Evolutionary conservation across 192 early-diverging fungal species (phyloP).

Genomic region (Ambispora gerdemannii): DNA sequence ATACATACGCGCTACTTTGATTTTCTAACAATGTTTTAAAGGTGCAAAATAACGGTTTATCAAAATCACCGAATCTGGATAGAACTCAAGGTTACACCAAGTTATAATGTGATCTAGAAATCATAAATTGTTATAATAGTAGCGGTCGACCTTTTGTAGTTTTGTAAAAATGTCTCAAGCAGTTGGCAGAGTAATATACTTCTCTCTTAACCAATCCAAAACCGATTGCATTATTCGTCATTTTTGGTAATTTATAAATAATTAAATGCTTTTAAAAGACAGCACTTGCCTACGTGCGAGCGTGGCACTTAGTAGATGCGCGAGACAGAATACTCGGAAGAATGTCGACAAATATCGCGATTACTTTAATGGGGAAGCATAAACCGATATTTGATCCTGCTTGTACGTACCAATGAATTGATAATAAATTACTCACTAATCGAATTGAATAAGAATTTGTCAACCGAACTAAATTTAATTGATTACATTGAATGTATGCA

Average conservation of each 20-base stretch:
- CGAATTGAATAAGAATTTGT: not conserved
- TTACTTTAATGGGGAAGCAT: conserved; percentile 94
- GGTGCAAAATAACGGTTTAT: not conserved
- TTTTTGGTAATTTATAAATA: conserved; percentile 24
- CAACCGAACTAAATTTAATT: not conserved
- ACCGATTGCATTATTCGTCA: not conserved
- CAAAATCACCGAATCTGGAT: not conserved
- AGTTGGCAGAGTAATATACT: conserved; percentile 49
- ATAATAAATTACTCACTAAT: not conserved
- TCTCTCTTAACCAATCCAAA: not conserved
- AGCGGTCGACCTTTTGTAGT: no score
- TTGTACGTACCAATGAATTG: conserved; percentile 43
- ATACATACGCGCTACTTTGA: no score
- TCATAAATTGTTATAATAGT: not conserved
- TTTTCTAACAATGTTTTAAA: no score
- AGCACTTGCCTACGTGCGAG: conserved; percentile 77
- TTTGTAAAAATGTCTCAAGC: conserved; percentile 49
- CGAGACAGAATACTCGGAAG: conserved; percentile 83
- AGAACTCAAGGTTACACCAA: not conserved
- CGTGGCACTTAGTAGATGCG: conserved; percentile 92
- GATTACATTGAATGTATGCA: no score
- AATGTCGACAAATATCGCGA: conserved; percentile 77
- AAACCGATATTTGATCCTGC: conserved; percentile 91
- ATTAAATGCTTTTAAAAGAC: no score
- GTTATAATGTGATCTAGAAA: not conserved